Percentiles rank a stretch among this genome's conserved stretches.
Conservation (phyloP, 257 asterid species). For the Striga asiatica region DNA sequence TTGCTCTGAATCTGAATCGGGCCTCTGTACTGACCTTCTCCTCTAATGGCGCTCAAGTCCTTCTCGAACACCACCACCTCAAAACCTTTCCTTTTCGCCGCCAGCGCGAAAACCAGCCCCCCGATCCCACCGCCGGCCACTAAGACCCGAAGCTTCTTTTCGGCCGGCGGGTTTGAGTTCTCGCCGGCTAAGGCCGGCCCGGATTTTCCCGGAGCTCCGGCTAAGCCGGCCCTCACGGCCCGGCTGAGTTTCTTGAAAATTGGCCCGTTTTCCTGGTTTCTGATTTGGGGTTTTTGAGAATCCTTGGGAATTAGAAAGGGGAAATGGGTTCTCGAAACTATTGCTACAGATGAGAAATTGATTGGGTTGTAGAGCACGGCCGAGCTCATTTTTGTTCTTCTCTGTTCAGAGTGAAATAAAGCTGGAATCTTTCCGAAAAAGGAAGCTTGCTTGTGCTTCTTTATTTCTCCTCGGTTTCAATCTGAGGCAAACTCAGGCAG, state of each 20-base stretch:
- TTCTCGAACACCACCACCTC: slow-evolving; percentile 91
- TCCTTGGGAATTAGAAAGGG: slow-evolving; percentile 25
- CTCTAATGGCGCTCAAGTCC: slow-evolving; percentile 92
- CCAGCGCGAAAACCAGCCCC: slow-evolving; percentile 83
- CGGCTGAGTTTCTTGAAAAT: slow-evolving; percentile 16
- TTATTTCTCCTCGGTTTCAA: neutral
- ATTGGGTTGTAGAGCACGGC: slow-evolving; percentile 35
- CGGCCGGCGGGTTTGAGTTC: neutral
- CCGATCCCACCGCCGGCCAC: slow-evolving; percentile 99
- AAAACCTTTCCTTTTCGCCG: slow-evolving; percentile 75
- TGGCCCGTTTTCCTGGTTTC: slow-evolving; percentile 20
- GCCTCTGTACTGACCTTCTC: slow-evolving; percentile 93
- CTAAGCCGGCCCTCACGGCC: slow-evolving; percentile 26
- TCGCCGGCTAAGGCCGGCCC: neutral
- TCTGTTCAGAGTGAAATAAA: neutral
- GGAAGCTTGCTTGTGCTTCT: neutral
- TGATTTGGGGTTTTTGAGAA: slow-evolving; percentile 14
- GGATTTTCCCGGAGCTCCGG: slow-evolving; percentile 15
- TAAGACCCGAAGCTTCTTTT: slow-evolving; percentile 56
- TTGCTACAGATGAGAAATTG: slow-evolving; percentile 28
- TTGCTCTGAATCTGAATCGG: slow-evolving; percentile 97
- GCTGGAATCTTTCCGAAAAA: neutral
- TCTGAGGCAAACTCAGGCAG: neutral
- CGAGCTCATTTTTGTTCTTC: slow-evolving; percentile 30
- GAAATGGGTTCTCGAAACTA: slow-evolving; percentile 30